Evolutionary conservation across 2,329 filamentous ascomycete species (phyloP), one percentile per base, ranked within the genome.

Genomic region (Pseudogymnoascus sp.): DNA sequence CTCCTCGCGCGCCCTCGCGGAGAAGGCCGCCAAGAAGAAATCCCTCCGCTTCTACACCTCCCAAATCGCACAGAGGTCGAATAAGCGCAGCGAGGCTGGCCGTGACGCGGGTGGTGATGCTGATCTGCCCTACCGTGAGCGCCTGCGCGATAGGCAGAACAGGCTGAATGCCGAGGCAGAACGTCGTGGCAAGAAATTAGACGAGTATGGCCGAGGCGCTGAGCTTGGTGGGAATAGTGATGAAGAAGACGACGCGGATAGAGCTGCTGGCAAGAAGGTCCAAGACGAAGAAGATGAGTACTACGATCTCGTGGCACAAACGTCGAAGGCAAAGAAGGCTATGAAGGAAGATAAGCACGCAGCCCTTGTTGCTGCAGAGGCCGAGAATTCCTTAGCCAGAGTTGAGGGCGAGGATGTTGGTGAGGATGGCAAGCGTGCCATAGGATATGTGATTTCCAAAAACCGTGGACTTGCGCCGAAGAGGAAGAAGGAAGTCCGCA

Each of bases 11-110:
- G 86, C 93, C 65, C 88, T 91, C 0, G 90, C 89, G 44, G 91
- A 96, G 71, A 99, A 99, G 77, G 90, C 88, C 0, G 84, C 85
- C 65, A 90, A 90, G 75, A 96, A 94, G 81, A 96, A 95, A 80
- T 91, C 86, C 67, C 83, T 99, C 64, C 89, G 92, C 66, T 99
- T 99, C 81, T 99, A 99, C 82, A 97, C 95, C 2, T 96, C 92
- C 2, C 94, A 99, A 74, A 94, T 99, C 68, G 89, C 90, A 28
- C 93, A 97, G 74, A 97, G 97, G 77, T 86, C 91, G 63, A 96
- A 91, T 78, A 92, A 91, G 74, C 90, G 90, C 63, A 85, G 86
- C 5, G 85, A 81, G 33, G 88, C 88, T 40, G 88, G 89, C 44
- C 84, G 86, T 65, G 86, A 90, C 64, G 84, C 87, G 1, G 90